Base-by-base conservation (phyloP, 2,329 filamentous ascomycete genomes). In the Fragosphaeria purpurea region DNA sequence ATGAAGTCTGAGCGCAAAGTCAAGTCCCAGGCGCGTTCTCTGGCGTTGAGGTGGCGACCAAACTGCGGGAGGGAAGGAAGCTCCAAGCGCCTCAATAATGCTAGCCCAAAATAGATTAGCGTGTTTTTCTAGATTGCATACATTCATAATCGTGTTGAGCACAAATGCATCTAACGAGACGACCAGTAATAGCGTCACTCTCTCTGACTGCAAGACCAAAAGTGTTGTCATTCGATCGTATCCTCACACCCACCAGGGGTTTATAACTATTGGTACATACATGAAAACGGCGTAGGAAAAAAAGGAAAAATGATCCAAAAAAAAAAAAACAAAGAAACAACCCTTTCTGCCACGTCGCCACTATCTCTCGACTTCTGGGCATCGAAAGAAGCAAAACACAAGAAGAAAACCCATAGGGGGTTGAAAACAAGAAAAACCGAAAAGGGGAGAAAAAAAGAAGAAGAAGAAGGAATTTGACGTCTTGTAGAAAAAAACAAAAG, bases 1-100 rank as follows among this genome's bases (percentile, higher is more conserved):
- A 37, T 37, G 35, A 11, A 37, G 11, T 7, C 11, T 37, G 35
- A 37, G 7, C 22, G 22, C 22, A 22, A 22, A 7, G 35, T 37
- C 35, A 37, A 37, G 33, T 10, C 47, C 47, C 31, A 43, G 47
- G 46, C 50, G 50, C 50, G 50, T 52, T 47, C 49, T 52, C 47
- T 49, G 44, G 50, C 43, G 50, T 33, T 33, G 43, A 35, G 35
- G 11, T 42, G 13, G n/a, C 13, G n/a, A 42, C 7, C 22, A 22
- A 22, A 22, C 22, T 3, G 22, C 22, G 22, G 22, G 22, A 22
- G 22, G 22, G 22, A 22, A 22, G 2, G 22, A 22, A 22, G 22
- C 22, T 22, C 22, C 22, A 22, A 22, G 22, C 22, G 22, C 9
- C 9, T 7, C 7, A 42, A n/a, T 2, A 30, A 42, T 41, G 47